A percentile compares a stretch with the other conserved stretches of the same genome.
phyloP scores from a whole-genome alignment of 495 filamentous ascomycete species.

The Penicillium flavigenum region DNA sequence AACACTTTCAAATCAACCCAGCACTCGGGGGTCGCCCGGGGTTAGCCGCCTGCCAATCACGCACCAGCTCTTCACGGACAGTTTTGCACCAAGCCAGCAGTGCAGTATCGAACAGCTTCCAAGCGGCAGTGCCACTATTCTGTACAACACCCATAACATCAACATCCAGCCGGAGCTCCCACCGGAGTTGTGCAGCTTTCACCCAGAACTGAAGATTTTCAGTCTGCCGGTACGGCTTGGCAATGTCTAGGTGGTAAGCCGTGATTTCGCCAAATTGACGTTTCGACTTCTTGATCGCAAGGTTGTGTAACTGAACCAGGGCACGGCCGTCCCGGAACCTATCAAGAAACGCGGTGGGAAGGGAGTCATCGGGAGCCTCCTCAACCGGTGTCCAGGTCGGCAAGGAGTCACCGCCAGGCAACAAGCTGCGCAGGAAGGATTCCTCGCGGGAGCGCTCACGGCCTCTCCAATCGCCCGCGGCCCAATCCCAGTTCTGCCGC shows the following conservation, averaged over 20 bases:
- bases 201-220: conserved; percentile 95
- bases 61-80: conserved; percentile 73
- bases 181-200: conserved; percentile 92
- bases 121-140: conserved; percentile 60
- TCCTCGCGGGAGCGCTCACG: conserved; percentile 75
- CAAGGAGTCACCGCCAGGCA: conserved; percentile 49
- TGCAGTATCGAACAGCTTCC: conserved; percentile 77
- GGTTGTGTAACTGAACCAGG: conserved; percentile 86
- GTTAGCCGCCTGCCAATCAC: conserved; percentile 53
- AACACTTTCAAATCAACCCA: conserved; percentile 26
- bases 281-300: conserved; percentile 77
- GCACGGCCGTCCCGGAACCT: conserved; percentile 74
- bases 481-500: conserved; percentile 75
- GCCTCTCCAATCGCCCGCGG: conserved; percentile 74
- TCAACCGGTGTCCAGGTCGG: conserved; percentile 70
- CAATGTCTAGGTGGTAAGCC: conserved; percentile 80
- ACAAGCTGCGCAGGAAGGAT: conserved; percentile 71
- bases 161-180: conserved; percentile 82
- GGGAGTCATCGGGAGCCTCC: conserved; percentile 31
- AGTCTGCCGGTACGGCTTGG: conserved; percentile 88
- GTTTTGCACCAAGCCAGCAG: conserved; percentile 74
- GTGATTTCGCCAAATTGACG: conserved; percentile 90
- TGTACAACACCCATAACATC: conserved; percentile 86
- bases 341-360: conserved; percentile 75
- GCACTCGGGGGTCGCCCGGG: conserved; percentile 30